phyloP scores from a whole-genome alignment of 2,329 filamentous ascomycete species.

The Nemania abortiva region DNA sequence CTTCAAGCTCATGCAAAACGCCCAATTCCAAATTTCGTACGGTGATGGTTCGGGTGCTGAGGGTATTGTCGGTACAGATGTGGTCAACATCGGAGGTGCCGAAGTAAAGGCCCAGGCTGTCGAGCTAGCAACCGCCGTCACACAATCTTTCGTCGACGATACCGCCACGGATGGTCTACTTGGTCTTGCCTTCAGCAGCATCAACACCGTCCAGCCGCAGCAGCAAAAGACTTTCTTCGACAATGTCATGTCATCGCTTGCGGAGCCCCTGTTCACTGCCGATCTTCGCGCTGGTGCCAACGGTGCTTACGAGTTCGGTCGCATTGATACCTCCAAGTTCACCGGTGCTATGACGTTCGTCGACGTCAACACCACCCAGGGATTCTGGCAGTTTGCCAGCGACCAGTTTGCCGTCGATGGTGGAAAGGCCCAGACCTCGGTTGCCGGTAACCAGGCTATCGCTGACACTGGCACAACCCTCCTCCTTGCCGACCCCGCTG shows the following conservation, averaged over 20 bases:
- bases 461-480: conserved; percentile 73
- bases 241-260: conserved; percentile 49
- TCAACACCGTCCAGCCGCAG: conserved; percentile 51
- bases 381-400: conserved; percentile 56
- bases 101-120: conserved; percentile 50
- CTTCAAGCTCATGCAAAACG: conserved; percentile 48
- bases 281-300: conserved; percentile 50
- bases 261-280: conserved; percentile 52
- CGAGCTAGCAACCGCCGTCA: conserved; percentile 49
- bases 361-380: conserved; percentile 49
- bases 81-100: conserved; percentile 52
- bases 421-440: conserved; percentile 51
- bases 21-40: conserved; percentile 51
- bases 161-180: conserved; percentile 51
- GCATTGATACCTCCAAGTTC: conserved; percentile 52
- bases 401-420: conserved; percentile 50
- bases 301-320: conserved; percentile 57
- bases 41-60: conserved; percentile 53
- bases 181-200: conserved; percentile 51
- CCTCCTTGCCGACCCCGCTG: conserved; percentile 67
- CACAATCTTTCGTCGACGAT: conserved; percentile 51
- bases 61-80: conserved; percentile 53
- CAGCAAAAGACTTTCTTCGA: conserved; percentile 54
- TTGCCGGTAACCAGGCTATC: conserved; percentile 60
- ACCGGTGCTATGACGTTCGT: conserved; percentile 53